These are phyloP conservation scores for Ustulina deusta DNA, from an alignment of 2,329 filamentous ascomycete species.

Conservation along the genomic window DNA sequence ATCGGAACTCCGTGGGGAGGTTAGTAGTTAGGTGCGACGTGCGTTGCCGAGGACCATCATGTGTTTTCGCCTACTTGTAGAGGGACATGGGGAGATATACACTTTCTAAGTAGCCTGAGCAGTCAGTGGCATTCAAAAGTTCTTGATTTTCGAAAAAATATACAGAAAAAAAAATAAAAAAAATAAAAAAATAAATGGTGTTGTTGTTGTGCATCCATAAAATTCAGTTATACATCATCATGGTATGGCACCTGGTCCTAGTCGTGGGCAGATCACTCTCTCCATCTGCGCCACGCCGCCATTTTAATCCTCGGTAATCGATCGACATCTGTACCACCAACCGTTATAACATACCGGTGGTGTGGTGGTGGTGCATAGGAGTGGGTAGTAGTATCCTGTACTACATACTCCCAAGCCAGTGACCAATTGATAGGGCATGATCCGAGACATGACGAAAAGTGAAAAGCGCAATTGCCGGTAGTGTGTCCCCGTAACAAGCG, in stretches of 20 bases:
- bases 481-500: not conserved
- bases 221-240: too few relatives aligned
- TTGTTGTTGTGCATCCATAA: not conserved
- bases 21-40: not conserved
- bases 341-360: conserved; percentile 2
- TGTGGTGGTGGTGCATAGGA: conserved; percentile 13
- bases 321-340: conserved; percentile 13
- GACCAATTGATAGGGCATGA: not conserved
- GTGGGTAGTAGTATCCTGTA: not conserved
- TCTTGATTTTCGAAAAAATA: too few relatives aligned
- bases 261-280: too few relatives aligned
- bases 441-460: not conserved
- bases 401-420: too few relatives aligned
- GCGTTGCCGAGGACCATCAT: too few relatives aligned
- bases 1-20: not conserved
- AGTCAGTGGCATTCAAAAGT: too few relatives aligned
- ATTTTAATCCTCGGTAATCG: conserved; percentile 13
- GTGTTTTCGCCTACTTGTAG: too few relatives aligned
- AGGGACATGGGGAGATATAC: too few relatives aligned
- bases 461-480: too few relatives aligned
- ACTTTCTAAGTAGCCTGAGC: too few relatives aligned
- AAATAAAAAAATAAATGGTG: not conserved
- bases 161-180: too few relatives aligned
- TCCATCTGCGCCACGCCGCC: not conserved
- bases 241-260: too few relatives aligned